Evolutionary conservation across 2,329 filamentous ascomycete species (phyloP).

Genomic region (Fonsecaea pedrosoi): DNA sequence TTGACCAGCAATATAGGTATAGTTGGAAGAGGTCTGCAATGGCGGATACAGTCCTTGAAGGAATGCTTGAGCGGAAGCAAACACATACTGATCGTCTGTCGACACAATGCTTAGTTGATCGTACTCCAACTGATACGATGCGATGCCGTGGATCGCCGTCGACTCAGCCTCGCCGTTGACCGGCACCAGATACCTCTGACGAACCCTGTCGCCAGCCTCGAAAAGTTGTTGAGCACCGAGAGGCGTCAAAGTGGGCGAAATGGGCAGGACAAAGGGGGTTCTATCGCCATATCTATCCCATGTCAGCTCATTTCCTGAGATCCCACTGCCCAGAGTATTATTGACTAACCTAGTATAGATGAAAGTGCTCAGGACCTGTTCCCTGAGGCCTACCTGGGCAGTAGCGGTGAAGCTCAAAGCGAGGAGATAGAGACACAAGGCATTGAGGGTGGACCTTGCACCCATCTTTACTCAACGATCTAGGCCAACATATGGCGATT

Average conservation of each 20-base stretch:
- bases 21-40: conserved; percentile 45
- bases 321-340: neutral
- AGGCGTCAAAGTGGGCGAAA: conserved; percentile 55
- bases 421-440: conserved; percentile 24
- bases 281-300: conserved; percentile 58
- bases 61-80: conserved; percentile 65
- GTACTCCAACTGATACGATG: conserved; percentile 52
- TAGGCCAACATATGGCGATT: neutral
- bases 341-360: conserved; percentile 52
- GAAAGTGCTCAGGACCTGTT: conserved; percentile 57
- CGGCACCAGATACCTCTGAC: conserved; percentile 58
- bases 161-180: conserved; percentile 20
- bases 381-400: conserved; percentile 41
- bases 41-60: conserved; percentile 68
- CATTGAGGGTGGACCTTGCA: conserved; percentile 5
- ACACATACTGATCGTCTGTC: conserved; percentile 54
- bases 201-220: conserved; percentile 58
- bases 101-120: conserved; percentile 58
- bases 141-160: conserved; percentile 53
- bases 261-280: conserved; percentile 53
- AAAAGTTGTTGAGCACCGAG: conserved; percentile 63
- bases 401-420: conserved; percentile 24
- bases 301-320: neutral
- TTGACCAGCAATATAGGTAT: conserved; percentile 46
- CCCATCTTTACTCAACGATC: conserved; percentile 18